Evolutionary conservation across 108 stramenopile genomes (phyloP), one percentile per base, ranked within the genome.

Genomic region (Nannochloropsis salina): DNA sequence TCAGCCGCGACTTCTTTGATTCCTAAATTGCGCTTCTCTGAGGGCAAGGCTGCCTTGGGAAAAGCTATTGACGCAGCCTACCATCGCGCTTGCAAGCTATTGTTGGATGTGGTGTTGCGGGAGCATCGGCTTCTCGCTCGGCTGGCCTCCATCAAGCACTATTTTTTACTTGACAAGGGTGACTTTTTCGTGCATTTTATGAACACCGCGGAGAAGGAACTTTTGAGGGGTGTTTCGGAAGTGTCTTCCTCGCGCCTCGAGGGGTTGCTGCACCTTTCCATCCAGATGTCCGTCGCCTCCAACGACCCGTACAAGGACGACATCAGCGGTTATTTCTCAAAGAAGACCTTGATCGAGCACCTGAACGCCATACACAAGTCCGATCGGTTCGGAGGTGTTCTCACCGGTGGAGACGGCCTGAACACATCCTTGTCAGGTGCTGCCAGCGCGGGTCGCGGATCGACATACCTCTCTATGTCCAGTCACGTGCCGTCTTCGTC

Each of bases 131-230:
- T 92, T 20, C 42, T 81, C 47, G 91, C 92, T 12, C 93, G 94
- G 5, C 92, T 99, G 83, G 89, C 87, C 18, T 89, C 94, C 31
- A 93, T 99, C 93, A 95, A 95, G 86, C 94, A 94, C 80, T 98
- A 95, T 91, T 98, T 99, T 83, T 91, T 99, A 22, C 88, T 98
- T n/a, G 97, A 96, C 85, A 96, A 97, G 89, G 99, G 99, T 9
- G 99, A 99, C 86, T 97, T 97, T 90, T 94, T 98, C 85, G 93
- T 94, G 81, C 93, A 97, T 85, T 97, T 99, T 88, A 91, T 99
- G 82, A 97, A 99, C 86, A 83, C 88, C 31, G 97, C 97, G 15
- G 96, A 95, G 90, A 91, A 86, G 21, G 97, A 98, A 87, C 92
- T 98, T 20, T 41, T 88, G 51, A 93, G 92, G 81, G 86, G 92